Evolutionary conservation across 129 eudicot species (phyloP), one percentile per base, ranked within the genome.

Genomic region (Tagetes erecta): DNA sequence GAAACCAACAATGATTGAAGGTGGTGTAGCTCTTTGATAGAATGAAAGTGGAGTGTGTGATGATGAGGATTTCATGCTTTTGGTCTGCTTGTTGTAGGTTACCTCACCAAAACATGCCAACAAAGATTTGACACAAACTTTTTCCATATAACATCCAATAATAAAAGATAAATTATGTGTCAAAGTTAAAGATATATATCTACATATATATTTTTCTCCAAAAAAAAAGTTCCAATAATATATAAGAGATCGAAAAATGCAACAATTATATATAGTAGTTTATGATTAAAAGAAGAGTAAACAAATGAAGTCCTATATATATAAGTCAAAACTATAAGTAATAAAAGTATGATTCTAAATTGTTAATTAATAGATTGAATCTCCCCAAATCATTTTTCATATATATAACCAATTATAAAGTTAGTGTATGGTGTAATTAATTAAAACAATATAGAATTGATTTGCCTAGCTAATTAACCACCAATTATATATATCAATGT

Each of bases 61-160:
- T 73, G 68, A 79, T 44, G 40, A 53, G 40, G 52, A 63, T 64
- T 68, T 81, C 70, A 75, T 45, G 72, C 60, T 78, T 78, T 71
- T 79, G 68, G 82, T 79, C 77, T 71, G 57, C 66, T 71, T 63
- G 55, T 79, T 82, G 80, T 52, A 67, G 37, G 63, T 81, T 79
- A 68, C 60, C 63, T 62, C 42, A 52, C 75, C 76, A 46, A 67
- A 72, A 49, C 70, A 70, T 27, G 36, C 59, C 36, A 72, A 71
- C 76, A 76, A 60, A 51, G 55, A 71, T 44, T 56, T 57, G 69
- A 68, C 75, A 53, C 73, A 42, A 71, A 7, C 8, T 12, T 12
- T 71, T 52, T 71, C 13, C 72, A 49, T 58, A 2, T 12, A 5
- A 58, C 10, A 4, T 37, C 47, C 50, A 34, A 69, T 13, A 31